Evolutionary conservation across 2,329 filamentous ascomycete genomes (phyloP).

Genomic region (Fusarium ambrosium): DNA sequence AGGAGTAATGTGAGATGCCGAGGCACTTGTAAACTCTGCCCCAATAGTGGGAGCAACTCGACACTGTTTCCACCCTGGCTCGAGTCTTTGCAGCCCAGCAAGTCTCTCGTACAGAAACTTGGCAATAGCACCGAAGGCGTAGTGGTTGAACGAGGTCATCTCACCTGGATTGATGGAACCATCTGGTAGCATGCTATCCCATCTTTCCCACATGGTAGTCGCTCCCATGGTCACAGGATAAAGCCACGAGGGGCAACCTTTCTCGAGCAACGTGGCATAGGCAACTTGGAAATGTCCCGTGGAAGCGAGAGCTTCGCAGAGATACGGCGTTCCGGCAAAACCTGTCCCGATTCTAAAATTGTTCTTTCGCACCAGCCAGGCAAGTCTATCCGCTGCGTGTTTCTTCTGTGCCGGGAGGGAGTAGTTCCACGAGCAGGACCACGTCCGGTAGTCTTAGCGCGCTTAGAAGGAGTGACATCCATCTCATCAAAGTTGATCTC

Average conservation of each 20-base stretch:
- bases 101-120: conserved; percentile 51
- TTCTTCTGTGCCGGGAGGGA: conserved; percentile 44
- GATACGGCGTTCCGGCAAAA: conserved; percentile 55
- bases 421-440: conserved; percentile 39
- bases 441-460: conserved; percentile 43
- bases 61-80: conserved; percentile 35
- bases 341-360: conserved; percentile 34
- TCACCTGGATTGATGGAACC: conserved; percentile 55
- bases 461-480: conserved; percentile 57
- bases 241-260: conserved; percentile 53
- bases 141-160: conserved; percentile 60
- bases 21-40: conserved; percentile 14
- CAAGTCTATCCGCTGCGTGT: conserved; percentile 3
- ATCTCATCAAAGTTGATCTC: conserved; percentile 50
- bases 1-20: conserved; percentile 13
- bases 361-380: conserved; percentile 19
- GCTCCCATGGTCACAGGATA: conserved; percentile 56
- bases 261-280: conserved; percentile 55
- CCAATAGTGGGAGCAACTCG: conserved; percentile 5
- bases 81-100: conserved; percentile 27
- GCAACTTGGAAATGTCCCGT: conserved; percentile 7
- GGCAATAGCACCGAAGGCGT: conserved; percentile 56
- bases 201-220: conserved; percentile 59
- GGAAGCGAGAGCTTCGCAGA: conserved; percentile 8
- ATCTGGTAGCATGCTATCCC: conserved; percentile 56